Base-by-base conservation (phyloP, 495 filamentous ascomycete genomes). In the Penicilliopsis zonata region DNA sequence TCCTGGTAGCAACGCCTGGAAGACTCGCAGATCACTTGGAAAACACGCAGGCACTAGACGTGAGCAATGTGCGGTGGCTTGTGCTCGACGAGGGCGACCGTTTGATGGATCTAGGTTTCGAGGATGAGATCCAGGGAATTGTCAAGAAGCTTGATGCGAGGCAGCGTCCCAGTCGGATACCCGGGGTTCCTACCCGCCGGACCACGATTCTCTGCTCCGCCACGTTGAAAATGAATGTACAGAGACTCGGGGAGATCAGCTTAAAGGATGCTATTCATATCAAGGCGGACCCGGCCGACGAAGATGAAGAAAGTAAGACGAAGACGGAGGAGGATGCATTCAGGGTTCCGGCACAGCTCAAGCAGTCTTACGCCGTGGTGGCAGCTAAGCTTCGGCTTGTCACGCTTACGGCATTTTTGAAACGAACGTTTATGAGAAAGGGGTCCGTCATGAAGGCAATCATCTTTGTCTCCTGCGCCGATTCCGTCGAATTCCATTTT, bases 101-200 rank as follows among this genome's bases (percentile, higher is more conserved):
- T 12, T 62, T 98, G 53, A 92, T 95, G 86, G 90, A 98, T 47
- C 67, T 96, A 53, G 90, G 90, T 1, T 96, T 98, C 43, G 90
- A 95, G 57, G 73, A 93, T 30, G 86, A 94, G 36, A 65, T 85
- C 21, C 67, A 80, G 45, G 76, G 67, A 14, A 93, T 96, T 44
- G 72, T 96, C 4, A 59, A 73, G 38, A 86, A 83, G 47, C 76
- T 94, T 12, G 58, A 70, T 36, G 57, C 58, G 3, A 47, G 61
- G 41, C 50, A 63, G 46, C 49, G 57, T 18, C 50, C 55, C 2
- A 59, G 60, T 40, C 53, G 53, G 29, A 69, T 56, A 42, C 62
- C 47, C 32, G 74, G 61, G 4, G 60, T 98, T 4, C 92, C 92
- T 0, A 63, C 67, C 16, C 70, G 77, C 38, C 65, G 90, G 36